Base-by-base conservation (phyloP, 1,139 yeast genomes). In the Dujonia santamariae region DNA sequence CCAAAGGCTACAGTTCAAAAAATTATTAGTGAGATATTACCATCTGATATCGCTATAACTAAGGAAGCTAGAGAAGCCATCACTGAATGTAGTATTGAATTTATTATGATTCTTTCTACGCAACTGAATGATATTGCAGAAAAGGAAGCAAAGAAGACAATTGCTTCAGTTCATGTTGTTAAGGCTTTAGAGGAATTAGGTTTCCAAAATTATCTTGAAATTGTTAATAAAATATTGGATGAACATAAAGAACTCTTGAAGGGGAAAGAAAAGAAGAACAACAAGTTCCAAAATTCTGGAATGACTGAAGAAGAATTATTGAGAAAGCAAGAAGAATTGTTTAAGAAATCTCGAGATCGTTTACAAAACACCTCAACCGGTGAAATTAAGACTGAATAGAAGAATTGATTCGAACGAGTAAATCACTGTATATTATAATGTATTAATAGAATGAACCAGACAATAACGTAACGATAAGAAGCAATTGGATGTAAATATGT, bases 101-200 rank as follows among this genome's bases (percentile, higher is more conserved):
- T 92, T 54, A 84, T 94, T 40, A 92, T 92, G 95, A 87, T 92
- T 44, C 67, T 92, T 34, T 85, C 96, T 9, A 85, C 96, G 3
- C 96, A 88, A 59, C 85, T 94, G 41, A 90, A 94, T 53, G 98
- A 94, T 45, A 87, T 92, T 46, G 97, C 98, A 1, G 98, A 92
- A 52, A 85, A 85, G 50, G 98, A 92, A 54, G 83, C 95, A 34
- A 92, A 92, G 59, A 94, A 92, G 61, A 92, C 99, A 7, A 92
- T 92, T 35, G 96, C 97, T 1, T 84, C 96, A 2, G 98, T 92
- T 54, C 99, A 92, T 57, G 97, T 92, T 31, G 76, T 92, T 41
- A 85, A 83, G 53, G 97, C 98, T 1, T 67, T 92, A 34, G 83
- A 80, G 44, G 96, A 86, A 49, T 69, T 92, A 42, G 99, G 96